These are phyloP conservation scores for Exserohilum rostratum DNA, from an alignment of 2,329 filamentous ascomycete genomes.

Conservation along the genomic window DNA sequence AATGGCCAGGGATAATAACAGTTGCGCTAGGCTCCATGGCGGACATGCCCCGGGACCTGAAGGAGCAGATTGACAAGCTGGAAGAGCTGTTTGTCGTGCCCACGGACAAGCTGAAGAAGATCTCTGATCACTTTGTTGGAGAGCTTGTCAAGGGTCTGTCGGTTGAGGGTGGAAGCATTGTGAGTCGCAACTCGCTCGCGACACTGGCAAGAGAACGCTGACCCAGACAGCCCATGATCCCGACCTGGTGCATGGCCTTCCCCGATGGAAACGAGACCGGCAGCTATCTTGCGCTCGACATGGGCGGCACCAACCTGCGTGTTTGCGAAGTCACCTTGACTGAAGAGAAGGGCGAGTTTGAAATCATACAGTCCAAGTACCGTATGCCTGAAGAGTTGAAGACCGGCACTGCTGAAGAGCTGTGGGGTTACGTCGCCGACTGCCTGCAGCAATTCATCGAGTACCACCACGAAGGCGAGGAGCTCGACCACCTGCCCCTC, in stretches of 20 bases:
- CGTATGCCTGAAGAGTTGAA: constrained; percentile 94
- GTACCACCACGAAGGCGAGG: constrained; percentile 74
- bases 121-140: constrained; percentile 85
- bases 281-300: constrained; percentile 87
- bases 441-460: constrained; percentile 91
- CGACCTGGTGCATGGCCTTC: constrained; percentile 94
- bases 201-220: constrained; percentile 83
- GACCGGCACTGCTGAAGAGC: constrained; percentile 80
- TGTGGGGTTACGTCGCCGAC: constrained; percentile 95
- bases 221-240: constrained; percentile 82
- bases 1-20: constrained; percentile 27
- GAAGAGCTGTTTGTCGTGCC: constrained; percentile 85
- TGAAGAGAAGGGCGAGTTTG: constrained; percentile 87
- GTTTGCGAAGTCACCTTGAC: constrained; percentile 93
- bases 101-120: constrained; percentile 80
- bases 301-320: constrained; percentile 94
- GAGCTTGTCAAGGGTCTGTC: constrained; percentile 88
- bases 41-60: constrained; percentile 85
- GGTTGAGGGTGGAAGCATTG: constrained; percentile 89
- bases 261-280: constrained; percentile 87
- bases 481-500: constrained; percentile 72
- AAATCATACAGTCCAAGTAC: constrained; percentile 96
- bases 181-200: constrained; percentile 66
- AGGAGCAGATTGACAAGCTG: constrained; percentile 79
- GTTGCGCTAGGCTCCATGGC: constrained; percentile 75